Conservation (phyloP, 176 grass and related monocot species). For the Hsuehochloa calcarea region DNA sequence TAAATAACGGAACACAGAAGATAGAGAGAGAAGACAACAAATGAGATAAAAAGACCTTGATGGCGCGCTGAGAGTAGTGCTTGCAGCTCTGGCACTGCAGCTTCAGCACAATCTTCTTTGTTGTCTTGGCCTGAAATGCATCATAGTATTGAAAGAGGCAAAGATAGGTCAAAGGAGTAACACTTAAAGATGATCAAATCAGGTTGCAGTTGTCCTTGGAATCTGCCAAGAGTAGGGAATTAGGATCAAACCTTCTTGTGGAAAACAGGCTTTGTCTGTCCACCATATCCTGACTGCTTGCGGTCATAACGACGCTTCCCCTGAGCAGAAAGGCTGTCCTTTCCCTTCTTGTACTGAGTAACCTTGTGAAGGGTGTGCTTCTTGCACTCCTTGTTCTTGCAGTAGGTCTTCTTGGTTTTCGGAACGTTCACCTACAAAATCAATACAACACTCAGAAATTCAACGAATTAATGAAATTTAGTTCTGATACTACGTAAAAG, state of each 20-base stretch:
- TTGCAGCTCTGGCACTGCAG: slow-evolving; percentile 91
- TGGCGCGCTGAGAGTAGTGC: slow-evolving; percentile 70
- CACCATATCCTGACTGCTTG: slow-evolving; percentile 91
- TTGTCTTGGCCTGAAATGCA: slow-evolving; percentile 72
- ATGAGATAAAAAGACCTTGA: slow-evolving; percentile 45
- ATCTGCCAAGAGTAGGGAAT: background rate
- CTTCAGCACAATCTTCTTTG: slow-evolving; percentile 94
- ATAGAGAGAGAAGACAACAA: background rate
- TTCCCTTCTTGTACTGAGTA: slow-evolving; percentile 88
- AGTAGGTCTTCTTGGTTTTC: slow-evolving; percentile 87
- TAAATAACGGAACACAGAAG: background rate
- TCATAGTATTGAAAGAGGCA: background rate
- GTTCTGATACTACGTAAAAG: background rate
- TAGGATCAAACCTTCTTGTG: slow-evolving; percentile 75
- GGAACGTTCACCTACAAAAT: slow-evolving; percentile 67
- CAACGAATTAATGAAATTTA: background rate
- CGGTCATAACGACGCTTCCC: slow-evolving; percentile 72
- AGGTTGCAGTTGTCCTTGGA: background rate
- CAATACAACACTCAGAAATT: background rate
- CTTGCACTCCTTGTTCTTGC: slow-evolving; percentile 80
- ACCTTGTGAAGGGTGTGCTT: slow-evolving; percentile 93
- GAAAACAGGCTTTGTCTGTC: slow-evolving; percentile 92
- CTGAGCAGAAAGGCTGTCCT: slow-evolving; percentile 76
- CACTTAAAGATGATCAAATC: background rate
- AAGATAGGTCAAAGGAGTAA: background rate